Conservation (phyloP, 2,329 filamentous ascomycete species). For the Iodosphaeria phyllophila region DNA sequence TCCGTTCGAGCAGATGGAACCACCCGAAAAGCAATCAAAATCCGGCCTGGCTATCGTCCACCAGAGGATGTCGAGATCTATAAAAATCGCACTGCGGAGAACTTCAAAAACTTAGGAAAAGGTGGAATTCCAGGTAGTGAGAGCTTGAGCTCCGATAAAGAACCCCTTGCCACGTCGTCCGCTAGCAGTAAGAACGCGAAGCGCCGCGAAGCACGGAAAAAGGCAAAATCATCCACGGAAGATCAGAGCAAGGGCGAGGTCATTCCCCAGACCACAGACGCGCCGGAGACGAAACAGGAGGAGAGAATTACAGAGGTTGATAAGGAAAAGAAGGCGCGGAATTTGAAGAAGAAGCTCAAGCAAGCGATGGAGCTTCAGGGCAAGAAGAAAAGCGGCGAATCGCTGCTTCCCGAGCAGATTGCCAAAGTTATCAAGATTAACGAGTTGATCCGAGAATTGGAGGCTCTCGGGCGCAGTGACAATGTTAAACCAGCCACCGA, state of each 20-base stretch:
- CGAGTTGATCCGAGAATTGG: conserved; percentile 76
- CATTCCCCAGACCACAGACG: conserved; percentile 9
- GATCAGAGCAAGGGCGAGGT: conserved; percentile 14
- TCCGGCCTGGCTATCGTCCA: conserved; percentile 81
- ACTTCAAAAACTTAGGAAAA: conserved; percentile 57
- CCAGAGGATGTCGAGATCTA: conserved; percentile 94
- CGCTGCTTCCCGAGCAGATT: conserved; percentile 79
- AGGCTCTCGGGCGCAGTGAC: conserved; percentile 64
- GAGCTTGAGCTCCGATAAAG: conserved; percentile 29
- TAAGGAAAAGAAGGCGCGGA: conserved; percentile 81
- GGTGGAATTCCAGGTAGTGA: conserved; percentile 61
- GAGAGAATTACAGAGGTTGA: conserved; percentile 52
- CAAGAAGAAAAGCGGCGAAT: conserved; percentile 77
- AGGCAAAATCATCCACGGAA: conserved; percentile 30
- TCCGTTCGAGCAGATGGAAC: conserved; percentile 76
- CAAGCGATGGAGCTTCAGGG: conserved; percentile 79
- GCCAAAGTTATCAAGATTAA: conserved; percentile 96
- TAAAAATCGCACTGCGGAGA: conserved; percentile 77
- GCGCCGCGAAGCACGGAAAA: conserved; percentile 35
- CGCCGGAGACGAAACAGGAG: conserved; percentile 15
- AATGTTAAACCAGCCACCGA: conserved; percentile 39
- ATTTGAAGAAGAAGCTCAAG: conserved; percentile 83
- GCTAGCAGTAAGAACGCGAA: conserved; percentile 77
- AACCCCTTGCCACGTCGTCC: conserved; percentile 17
- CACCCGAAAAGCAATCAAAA: conserved; percentile 84